These are phyloP conservation scores for Coemansia sp. DNA, from an alignment of 192 early-diverging fungal genomes.

Conservation along the genomic window DNA sequence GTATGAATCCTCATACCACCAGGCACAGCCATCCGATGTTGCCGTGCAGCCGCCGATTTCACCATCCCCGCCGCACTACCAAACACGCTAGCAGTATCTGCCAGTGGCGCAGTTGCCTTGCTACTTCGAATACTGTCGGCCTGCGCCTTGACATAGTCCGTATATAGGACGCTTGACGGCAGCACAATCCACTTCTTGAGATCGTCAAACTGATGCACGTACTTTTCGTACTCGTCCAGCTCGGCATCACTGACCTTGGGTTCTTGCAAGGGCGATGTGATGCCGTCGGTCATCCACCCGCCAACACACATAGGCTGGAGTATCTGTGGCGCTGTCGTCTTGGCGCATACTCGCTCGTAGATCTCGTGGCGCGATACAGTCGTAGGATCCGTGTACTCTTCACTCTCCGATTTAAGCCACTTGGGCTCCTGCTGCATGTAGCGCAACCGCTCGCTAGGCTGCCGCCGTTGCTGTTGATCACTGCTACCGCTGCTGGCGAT, in stretches of 20 bases:
- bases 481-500: neutral
- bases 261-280: conserved; percentile 51
- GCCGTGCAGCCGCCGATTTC: neutral
- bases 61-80: neutral
- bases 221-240: conserved; percentile 60
- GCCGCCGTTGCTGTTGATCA: neutral
- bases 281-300: conserved; percentile 52
- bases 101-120: neutral
- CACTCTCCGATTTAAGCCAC: conserved; percentile 41
- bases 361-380: conserved; percentile 27
- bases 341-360: conserved; percentile 39
- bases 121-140: neutral
- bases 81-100: neutral
- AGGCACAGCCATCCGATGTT: neutral
- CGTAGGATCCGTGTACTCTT: conserved; percentile 38
- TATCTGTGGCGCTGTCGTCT: conserved; percentile 25
- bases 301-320: conserved; percentile 42
- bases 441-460: neutral
- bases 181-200: conserved; percentile 46
- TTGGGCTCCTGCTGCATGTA: conserved; percentile 37
- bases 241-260: conserved; percentile 26
- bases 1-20: conserved; percentile 8
- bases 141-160: conserved; percentile 25
- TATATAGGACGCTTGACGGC: conserved; percentile 33
- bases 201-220: conserved; percentile 52